A percentile compares a stretch with the other conserved stretches of the same genome.
Evolutionary conservation across 2,329 filamentous ascomycete species (phyloP).

Genomic region (Colletotrichum graminicola): DNA sequence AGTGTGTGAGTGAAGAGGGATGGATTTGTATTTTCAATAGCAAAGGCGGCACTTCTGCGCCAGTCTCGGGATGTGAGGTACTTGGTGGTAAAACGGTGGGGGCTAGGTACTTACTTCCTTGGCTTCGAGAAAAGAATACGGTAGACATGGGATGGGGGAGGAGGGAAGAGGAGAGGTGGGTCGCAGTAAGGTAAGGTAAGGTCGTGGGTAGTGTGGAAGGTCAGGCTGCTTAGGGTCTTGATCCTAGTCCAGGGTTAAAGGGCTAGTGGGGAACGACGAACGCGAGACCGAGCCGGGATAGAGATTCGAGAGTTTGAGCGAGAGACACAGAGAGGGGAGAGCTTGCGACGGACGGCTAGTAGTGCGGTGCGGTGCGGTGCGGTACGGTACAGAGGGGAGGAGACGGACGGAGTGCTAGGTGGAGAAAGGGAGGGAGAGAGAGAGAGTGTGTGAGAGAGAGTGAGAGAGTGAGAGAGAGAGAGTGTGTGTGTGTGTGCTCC

Average conservation of each 20-base stretch:
- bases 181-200: slow-evolving; percentile 23
- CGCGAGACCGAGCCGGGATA: slow-evolving; percentile 38
- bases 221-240: slow-evolving; percentile 37
- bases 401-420: slow-evolving; percentile 14
- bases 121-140: slow-evolving; percentile 43
- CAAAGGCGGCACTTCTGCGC: slow-evolving; percentile 38
- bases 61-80: slow-evolving; percentile 35
- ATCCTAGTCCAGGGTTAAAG: slow-evolving; percentile 24
- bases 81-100: slow-evolving; percentile 38
- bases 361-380: neutral
- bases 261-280: slow-evolving; percentile 41
- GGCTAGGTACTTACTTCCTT: slow-evolving; percentile 42
- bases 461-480: slow-evolving; percentile 1
- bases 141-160: slow-evolving; percentile 34
- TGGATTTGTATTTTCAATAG: slow-evolving; percentile 40
- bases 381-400: slow-evolving; percentile 3
- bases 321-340: slow-evolving; percentile 20
- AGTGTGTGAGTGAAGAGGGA: slow-evolving; percentile 35
- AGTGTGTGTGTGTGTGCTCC: no score
- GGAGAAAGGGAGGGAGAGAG: slow-evolving; percentile 11
- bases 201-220: slow-evolving; percentile 25
- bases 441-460: slow-evolving; percentile 1
- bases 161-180: slow-evolving; percentile 13
- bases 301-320: slow-evolving; percentile 29
- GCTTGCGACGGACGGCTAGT: slow-evolving; percentile 5